Evolutionary conservation across 345 rosid species (phyloP), one percentile per base, ranked within the genome.

Genomic region (Theobroma cacao): DNA sequence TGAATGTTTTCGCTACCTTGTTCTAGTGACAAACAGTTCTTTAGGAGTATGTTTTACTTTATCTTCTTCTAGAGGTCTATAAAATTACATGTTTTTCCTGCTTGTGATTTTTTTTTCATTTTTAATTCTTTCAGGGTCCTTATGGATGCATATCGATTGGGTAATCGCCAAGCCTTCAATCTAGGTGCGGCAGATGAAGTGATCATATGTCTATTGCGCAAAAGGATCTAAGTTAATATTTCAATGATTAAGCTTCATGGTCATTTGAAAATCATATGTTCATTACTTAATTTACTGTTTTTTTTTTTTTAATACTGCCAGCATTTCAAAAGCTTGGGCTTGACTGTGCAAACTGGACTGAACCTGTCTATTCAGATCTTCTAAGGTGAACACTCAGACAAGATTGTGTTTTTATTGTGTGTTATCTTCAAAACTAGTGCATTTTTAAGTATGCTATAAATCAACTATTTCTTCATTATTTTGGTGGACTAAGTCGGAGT

Each of bases 271-370:
- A 58, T 55, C 24, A 69, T 75, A 2, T 73, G 22, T 74, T 72
- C 52, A 63, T 77, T 80, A 31, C 62, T 76, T 59, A 15, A 2
- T 67, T 72, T 63, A 22, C 62, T 40, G 11, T 63, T 50, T 45
- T 53, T 26, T 45, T 53, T 26, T 10, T 53, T 72, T 53, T 41
- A 31, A 59, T 47, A 31, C 45, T 84, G 50, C 55, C 83, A 95
- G 98, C 97, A 81, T 95, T 95, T 87, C 87, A 80, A 78, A 95
- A 92, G 91, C 98, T 95, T 64, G 97, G 98, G 26, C 98, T 95
- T 68, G 98, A 95, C 78, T 95, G 98, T 74, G 98, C 98, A 43
- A 95, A 92, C 85, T 95, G 98, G 98, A 85, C 92, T 62, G 88
- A 88, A 38, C 98, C 97, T 76, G 87, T 95, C 77, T 95, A 95